These are phyloP conservation scores for Hypoxylon sp. DNA, from an alignment of 2,329 filamentous ascomycete genomes.

Conservation along the genomic window DNA sequence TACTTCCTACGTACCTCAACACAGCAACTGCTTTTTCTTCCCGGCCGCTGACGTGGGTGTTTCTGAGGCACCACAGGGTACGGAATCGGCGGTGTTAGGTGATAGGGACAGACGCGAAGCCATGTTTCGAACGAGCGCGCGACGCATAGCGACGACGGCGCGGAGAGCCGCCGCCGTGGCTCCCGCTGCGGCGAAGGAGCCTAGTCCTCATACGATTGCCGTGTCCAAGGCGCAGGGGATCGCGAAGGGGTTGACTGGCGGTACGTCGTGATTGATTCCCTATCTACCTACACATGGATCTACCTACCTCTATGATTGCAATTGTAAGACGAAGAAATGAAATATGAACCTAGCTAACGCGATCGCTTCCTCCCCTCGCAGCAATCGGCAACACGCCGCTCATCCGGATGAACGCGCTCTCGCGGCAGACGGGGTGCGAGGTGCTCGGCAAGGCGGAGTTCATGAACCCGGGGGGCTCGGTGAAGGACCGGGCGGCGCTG, in stretches of 20 bases:
- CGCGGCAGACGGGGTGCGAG: constrained; percentile 91
- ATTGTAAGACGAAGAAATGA: no score
- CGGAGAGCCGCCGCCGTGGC: constrained; percentile 61
- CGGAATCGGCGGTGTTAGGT: background rate
- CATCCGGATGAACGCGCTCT: constrained; percentile 89
- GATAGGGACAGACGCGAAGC: constrained; percentile 33
- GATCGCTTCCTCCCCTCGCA: constrained; percentile 57
- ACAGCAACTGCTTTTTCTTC: background rate
- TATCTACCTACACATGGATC: no score
- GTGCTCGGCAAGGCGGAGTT: constrained; percentile 98
- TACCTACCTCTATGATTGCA: no score
- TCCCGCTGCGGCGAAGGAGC: constrained; percentile 51
- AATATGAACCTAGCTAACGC: constrained; percentile 25
- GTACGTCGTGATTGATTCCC: constrained; percentile 62
- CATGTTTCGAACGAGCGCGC: constrained; percentile 78
- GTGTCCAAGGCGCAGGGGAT: constrained; percentile 85
- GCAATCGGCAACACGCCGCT: constrained; percentile 98
- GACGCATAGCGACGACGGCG: constrained; percentile 74
- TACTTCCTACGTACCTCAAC: background rate
- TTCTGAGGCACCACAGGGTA: background rate
- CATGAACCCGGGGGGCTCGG: constrained; percentile 95
- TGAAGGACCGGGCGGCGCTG: constrained; percentile 96
- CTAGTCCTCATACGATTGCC: constrained; percentile 72
- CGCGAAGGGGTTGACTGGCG: constrained; percentile 83
- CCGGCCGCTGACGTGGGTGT: background rate